phyloP scores from a whole-genome alignment of 2,329 filamentous ascomycete genomes.

The Penicillium expansum region DNA sequence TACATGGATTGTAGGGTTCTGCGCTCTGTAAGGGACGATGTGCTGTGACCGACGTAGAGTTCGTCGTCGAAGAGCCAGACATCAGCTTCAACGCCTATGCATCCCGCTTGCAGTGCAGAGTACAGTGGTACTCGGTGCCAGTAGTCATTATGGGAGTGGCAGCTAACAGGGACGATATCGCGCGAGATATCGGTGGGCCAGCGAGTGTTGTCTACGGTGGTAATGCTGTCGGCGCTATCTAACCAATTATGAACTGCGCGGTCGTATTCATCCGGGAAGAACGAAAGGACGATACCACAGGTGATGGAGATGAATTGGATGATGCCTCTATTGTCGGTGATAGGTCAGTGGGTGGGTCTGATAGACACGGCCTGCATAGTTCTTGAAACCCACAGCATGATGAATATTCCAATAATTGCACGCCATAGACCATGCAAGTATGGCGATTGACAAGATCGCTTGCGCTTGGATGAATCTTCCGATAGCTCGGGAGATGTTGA shows the following conservation, averaged over 20 bases:
- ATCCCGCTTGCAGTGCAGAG: slow-evolving; percentile 55
- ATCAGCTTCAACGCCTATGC: slow-evolving; percentile 57
- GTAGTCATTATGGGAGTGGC: slow-evolving; percentile 61
- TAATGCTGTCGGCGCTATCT: slow-evolving; percentile 33
- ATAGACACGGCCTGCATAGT: background rate
- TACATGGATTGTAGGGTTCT: slow-evolving; percentile 54
- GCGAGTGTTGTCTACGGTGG: slow-evolving; percentile 37
- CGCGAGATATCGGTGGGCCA: slow-evolving; percentile 52
- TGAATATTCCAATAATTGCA: slow-evolving; percentile 24
- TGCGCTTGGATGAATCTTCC: slow-evolving; percentile 7
- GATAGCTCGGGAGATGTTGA: slow-evolving; percentile 5
- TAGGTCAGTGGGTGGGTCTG: slow-evolving; percentile 3
- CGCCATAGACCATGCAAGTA: slow-evolving; percentile 20
- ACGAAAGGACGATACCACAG: slow-evolving; percentile 38
- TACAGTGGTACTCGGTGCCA: slow-evolving; percentile 56
- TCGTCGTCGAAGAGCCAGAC: slow-evolving; percentile 55
- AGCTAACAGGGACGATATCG: slow-evolving; percentile 50
- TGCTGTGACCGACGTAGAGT: slow-evolving; percentile 56
- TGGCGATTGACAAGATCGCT: slow-evolving; percentile 15
- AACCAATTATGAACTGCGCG: slow-evolving; percentile 42
- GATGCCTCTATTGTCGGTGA: slow-evolving; percentile 33
- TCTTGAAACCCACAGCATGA: slow-evolving; percentile 35
- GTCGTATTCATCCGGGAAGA: slow-evolving; percentile 45
- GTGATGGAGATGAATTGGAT: slow-evolving; percentile 42
- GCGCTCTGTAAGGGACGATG: slow-evolving; percentile 45